Evolutionary conservation across 2,329 filamentous ascomycete species (phyloP).

Genomic region (Penicillium sp.): DNA sequence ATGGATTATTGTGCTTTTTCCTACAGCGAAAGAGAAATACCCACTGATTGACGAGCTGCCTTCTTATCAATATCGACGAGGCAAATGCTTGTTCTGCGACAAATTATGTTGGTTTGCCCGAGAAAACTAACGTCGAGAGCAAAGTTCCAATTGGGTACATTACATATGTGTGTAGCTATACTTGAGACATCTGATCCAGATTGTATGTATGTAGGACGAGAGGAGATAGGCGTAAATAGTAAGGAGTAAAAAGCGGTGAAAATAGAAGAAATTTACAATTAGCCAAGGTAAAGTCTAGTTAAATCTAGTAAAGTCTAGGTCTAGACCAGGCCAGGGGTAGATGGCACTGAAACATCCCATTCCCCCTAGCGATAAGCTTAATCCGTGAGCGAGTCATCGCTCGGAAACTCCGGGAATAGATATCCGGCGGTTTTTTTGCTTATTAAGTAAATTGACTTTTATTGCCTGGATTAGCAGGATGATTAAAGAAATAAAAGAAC

Average conservation of each 20-base stretch:
- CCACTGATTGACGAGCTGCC: too few relatives aligned
- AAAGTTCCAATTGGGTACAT: too few relatives aligned
- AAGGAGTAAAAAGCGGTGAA: conserved; percentile 4
- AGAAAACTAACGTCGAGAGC: too few relatives aligned
- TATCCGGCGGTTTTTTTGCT: background rate
- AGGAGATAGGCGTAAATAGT: background rate
- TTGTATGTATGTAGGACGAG: too few relatives aligned
- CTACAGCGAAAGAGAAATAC: too few relatives aligned
- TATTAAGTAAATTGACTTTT: background rate
- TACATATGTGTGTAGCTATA: background rate
- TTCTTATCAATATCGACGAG: too few relatives aligned
- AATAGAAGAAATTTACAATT: background rate
- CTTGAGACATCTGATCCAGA: background rate
- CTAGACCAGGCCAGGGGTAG: conserved; percentile 2
- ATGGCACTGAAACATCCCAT: background rate
- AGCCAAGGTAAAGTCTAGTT: background rate
- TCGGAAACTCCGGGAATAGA: background rate
- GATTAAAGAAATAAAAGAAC: background rate
- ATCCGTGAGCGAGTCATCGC: conserved; percentile 13
- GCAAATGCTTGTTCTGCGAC: too few relatives aligned
- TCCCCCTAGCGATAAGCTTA: conserved; percentile 12
- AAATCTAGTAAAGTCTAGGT: background rate
- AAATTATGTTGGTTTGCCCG: too few relatives aligned
- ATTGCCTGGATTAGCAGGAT: background rate
- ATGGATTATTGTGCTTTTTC: too few relatives aligned